Evolutionary conservation across 2,329 filamentous ascomycete species (phyloP), one percentile per base, ranked within the genome.

Genomic region (Beauveria varroae): DNA sequence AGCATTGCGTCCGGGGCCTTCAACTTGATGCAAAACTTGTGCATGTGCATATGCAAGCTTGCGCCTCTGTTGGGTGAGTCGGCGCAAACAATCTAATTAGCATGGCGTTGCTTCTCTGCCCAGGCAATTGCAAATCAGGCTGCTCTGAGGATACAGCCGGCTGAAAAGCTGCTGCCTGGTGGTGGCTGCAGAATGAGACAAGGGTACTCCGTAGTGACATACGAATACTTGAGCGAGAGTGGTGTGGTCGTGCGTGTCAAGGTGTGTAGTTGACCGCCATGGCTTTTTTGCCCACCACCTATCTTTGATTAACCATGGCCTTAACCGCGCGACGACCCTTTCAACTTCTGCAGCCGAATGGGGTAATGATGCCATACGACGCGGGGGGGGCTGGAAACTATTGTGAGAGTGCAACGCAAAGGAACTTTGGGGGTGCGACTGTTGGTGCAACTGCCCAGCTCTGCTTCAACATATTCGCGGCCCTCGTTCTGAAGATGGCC

Each of bases 21-120:
- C 10, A 26, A 26, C 34, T 47, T 47, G 20, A 47, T 57, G 54
- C 28, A 47, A 47, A n/a, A 24, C 43, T 57, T 57, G 54, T 57
- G 24, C 54, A 57, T 57, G n/a, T 57, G 54, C 54, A 57, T 57
- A 57, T 47, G 43, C 54, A 55, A 55, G 54, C 43, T 18, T 37
- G 20, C 20, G 54, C 43, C 43, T 46, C 28, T 37, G 24, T 30
- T 43, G 40, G 18, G 22, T n/a, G 18, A 30, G 52, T 34, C 12
- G 14, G 50, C 18, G 47, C 28, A 53, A 30, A 18, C 40, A 30
- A 53, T 53, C 50, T 34, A 34, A 34, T 14, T 34, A 34, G 30
- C 30, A 34, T 47, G 43, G n/a, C 52, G 37, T 26, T 12, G 24
- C 43, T 46, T 28, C 7, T 22, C 3, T n/a, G 20, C 41, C 20